Evolutionary conservation across 129 eudicot species (phyloP), one percentile per base, ranked within the genome.

Genomic region (Saussurea involucrata): DNA sequence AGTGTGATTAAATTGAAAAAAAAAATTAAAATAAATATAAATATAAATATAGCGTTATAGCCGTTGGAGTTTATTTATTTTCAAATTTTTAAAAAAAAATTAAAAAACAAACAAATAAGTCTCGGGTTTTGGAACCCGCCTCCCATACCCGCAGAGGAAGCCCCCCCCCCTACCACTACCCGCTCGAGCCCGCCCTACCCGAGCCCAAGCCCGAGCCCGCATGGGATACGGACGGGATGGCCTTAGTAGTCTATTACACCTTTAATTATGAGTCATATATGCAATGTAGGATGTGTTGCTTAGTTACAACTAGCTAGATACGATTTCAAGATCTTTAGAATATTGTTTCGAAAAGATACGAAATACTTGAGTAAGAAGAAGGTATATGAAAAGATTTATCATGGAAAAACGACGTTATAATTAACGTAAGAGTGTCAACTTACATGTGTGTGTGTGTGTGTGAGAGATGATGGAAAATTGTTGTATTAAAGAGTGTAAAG

Each of bases 401-500:
- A 32, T 65, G 5, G 6, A 72, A 64, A 66, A 28, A 58, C 3
- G 55, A 60, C 49, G 65, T 37, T 68, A 78, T 68, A 78, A 29
- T 42, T 69, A 78, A 29, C 57, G 58, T 79, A 66, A 46, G 21
- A 37, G 53, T 27, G 61, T 49, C 40, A 53, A 1, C 22, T 53
- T 53, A 36, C 32, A 71, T 17, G 24, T 25, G 21, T 73, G 33
- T 34, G 29, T 27, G 29, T 27, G 29, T 27, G 29, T 27, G 29
- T 27, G 29, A 1, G 69, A 22, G 13, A 73, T 49, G 32, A 11
- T 20, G 46, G 58, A 18, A 63, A 80, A 27, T 27, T 68, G 68
- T 81, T 68, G 80, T 80, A 69, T 80, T 20, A 74, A 28, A 68
- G 84, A 81, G 84, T 74, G 80, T 60, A 74, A 81, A 34, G 40